A percentile compares a stretch with the other conserved stretches of the same genome.
These are phyloP conservation scores for Albugo laibachii DNA, from an alignment of 352 stramenopile genomes.

Conservation along the genomic window DNA sequence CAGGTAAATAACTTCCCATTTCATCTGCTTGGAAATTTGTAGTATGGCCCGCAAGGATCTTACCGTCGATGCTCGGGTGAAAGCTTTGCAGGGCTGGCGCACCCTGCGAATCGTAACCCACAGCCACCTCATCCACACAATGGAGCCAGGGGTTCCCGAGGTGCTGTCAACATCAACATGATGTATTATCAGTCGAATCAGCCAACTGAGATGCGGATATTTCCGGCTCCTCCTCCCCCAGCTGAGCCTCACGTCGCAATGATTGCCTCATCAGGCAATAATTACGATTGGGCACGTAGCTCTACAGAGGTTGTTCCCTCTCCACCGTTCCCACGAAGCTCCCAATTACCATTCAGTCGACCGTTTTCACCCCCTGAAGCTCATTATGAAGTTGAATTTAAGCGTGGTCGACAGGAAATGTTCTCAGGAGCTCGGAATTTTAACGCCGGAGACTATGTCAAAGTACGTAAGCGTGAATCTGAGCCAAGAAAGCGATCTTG, in stretches of 20 bases:
- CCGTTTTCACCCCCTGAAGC: constrained; percentile 43
- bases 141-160: no score
- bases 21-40: no score
- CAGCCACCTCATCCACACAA: no score
- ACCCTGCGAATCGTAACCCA: no score
- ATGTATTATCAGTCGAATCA: neutral
- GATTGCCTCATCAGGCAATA: constrained; percentile 32
- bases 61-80: no score
- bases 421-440: constrained; percentile 73
- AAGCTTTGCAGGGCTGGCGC: no score
- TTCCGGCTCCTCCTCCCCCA: neutral
- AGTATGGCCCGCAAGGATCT: no score
- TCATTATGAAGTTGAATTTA: constrained; percentile 93
- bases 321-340: constrained; percentile 43
- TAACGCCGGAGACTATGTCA: constrained; percentile 89
- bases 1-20: no score
- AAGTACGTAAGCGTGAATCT: constrained; percentile 14
- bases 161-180: no score
- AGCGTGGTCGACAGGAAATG: constrained; percentile 81
- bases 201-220: neutral
- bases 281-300: constrained; percentile 41
- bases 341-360: constrained; percentile 1
- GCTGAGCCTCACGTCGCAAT: neutral
- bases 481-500: neutral
- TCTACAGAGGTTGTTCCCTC: constrained; percentile 17